Evolutionary conservation across 139 green algal genomes (phyloP).

Genomic region (Edaphochlamys debaryana): DNA sequence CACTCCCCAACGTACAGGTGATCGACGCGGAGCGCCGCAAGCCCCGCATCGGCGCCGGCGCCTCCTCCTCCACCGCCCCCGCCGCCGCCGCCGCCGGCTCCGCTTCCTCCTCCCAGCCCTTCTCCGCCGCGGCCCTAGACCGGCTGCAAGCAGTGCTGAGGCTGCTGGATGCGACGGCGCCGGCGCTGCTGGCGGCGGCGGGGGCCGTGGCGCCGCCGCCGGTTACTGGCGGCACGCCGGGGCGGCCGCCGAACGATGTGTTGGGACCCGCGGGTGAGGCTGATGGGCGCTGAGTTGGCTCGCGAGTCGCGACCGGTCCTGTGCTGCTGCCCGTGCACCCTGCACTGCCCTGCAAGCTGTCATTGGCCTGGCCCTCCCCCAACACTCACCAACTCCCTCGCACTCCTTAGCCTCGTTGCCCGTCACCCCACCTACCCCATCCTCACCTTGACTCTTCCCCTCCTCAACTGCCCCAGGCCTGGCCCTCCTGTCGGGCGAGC

Average conservation of each 20-base stretch:
- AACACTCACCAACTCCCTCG: no score
- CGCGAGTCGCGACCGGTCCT: no score
- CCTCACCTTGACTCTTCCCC: no score
- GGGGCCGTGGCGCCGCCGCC: slow-evolving; percentile 1
- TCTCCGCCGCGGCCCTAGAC: background rate
- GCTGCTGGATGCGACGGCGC: background rate
- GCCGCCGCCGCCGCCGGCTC: no score
- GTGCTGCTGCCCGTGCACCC: no score
- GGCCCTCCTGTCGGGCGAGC: background rate
- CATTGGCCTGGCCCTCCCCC: no score
- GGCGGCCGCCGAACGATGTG: background rate
- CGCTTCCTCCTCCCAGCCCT: no score
- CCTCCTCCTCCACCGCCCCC: no score
- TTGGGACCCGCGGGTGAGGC: background rate
- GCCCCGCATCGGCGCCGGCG: no score
- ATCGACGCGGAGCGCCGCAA: background rate
- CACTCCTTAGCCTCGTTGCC: no score
- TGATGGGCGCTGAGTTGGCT: background rate
- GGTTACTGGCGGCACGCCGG: background rate
- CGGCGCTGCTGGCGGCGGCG: slow-evolving; percentile 4
- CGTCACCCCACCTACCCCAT: no score
- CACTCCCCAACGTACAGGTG: slow-evolving; percentile 8
- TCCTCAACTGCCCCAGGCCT: slow-evolving; percentile 9
- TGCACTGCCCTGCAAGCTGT: no score
- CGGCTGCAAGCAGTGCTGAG: background rate